Base-by-base conservation (phyloP, 2,329 filamentous ascomycete genomes). In the Plectosphaerella plurivora region DNA sequence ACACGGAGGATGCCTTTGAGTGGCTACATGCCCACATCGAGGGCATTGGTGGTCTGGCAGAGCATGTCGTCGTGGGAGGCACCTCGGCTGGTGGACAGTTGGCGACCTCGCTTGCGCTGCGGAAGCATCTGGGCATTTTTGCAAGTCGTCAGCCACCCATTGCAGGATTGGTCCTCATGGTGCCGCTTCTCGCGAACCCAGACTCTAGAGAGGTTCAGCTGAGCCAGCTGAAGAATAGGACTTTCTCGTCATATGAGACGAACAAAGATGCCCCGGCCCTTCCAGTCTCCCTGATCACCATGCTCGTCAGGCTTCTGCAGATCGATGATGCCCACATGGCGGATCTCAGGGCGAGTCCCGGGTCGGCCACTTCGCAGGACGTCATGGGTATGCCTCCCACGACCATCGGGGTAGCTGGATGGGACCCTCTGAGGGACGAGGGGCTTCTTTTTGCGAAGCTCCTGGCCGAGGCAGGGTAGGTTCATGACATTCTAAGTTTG, bases 1-100 rank as follows among this genome's bases (percentile, higher is more conserved):
- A 85, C 45, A 62, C 69, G 0, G 73, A 79, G 52, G 81, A 83
- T 47, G 73, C 75, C 0, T 77, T 82, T 24, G 66, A 72, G 20
- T 85, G 80, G 82, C 60, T 79, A 0, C 73, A 81, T 47, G 63
- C 65, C n/a, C 65, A 77, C 51, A 68, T 73, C 1, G 57, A 61
- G 0, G 51, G 60, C 0, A 55, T 78, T 5, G 67, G 66, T 15
- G 71, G 70, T 11, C 70, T 78, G 36, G 52, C 65, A 1, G 53
- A 56, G 1, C 62, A 65, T 4, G 63, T 79, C 0, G 59, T 79
- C 0, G 56, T 79, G 0, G 76, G 77, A 1, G 77, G 77, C 0
- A 71, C 76, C 5, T 79, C 76, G 0, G 75, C 76, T 0, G 77
- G 77, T 0, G 72, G 65, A 0, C 68, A 68, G 57, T 53, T 80